Conservation (phyloP, 768 basidiomycete genomes). For the Dendrothele bispora region DNA sequence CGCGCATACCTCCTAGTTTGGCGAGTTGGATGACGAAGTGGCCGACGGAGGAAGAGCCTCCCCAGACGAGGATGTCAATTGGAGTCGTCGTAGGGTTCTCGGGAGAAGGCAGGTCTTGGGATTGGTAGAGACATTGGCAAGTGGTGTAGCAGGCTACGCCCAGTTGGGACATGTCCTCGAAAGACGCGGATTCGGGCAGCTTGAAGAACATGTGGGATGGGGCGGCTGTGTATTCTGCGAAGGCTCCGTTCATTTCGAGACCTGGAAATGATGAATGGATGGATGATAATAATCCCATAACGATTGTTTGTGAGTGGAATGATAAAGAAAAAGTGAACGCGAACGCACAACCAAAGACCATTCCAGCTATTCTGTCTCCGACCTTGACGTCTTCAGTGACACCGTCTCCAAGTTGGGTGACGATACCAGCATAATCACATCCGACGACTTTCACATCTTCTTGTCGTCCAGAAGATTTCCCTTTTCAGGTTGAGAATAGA, state of each 20-base stretch:
- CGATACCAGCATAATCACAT: slow-evolving; percentile 10
- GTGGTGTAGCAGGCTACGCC: slow-evolving; percentile 3
- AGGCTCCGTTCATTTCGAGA: slow-evolving; percentile 3
- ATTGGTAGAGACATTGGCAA: slow-evolving; percentile 8
- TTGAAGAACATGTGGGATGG: background rate
- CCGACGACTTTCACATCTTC: background rate
- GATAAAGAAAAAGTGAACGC: background rate
- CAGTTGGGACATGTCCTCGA: slow-evolving; percentile 6
- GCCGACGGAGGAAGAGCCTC: slow-evolving; percentile 26
- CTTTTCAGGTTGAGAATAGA: no score
- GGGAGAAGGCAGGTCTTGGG: slow-evolving; percentile 3
- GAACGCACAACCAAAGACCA: slow-evolving; percentile 6
- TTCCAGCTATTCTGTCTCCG: slow-evolving; percentile 8
- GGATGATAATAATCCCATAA: background rate
- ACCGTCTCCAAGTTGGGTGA: slow-evolving; percentile 4
- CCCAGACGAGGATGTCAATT: slow-evolving; percentile 23
- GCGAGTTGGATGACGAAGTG: slow-evolving; percentile 29
- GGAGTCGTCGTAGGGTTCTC: background rate
- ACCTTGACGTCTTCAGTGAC: background rate
- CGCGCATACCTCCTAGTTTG: slow-evolving; percentile 28
- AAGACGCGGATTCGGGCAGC: slow-evolving; percentile 3
- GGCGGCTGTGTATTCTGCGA: slow-evolving; percentile 9
- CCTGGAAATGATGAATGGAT: background rate
- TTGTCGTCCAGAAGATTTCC: no score
- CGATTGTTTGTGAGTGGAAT: no score